These are phyloP conservation scores for Apiospora rasikravindrae DNA, from an alignment of 2,329 filamentous ascomycete genomes.

Conservation along the genomic window DNA sequence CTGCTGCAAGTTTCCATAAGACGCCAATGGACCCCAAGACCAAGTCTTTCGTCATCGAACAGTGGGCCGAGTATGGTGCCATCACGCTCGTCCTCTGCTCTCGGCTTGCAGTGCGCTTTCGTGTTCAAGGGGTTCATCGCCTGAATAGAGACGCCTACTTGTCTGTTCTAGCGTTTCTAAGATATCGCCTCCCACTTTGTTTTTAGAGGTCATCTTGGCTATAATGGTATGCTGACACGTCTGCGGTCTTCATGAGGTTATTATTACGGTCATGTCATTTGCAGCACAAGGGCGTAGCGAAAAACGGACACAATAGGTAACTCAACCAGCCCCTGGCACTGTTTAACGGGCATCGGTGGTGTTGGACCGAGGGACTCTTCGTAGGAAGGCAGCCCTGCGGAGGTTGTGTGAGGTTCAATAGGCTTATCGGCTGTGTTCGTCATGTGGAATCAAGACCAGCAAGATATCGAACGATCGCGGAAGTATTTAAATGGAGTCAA, in stretches of 20 bases:
- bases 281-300: not conserved
- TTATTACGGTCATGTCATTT: not conserved
- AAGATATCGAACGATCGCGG: too few relatives aligned
- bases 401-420: too few relatives aligned
- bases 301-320: not conserved
- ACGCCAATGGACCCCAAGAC: not conserved
- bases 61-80: not conserved
- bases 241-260: not conserved
- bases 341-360: too few relatives aligned
- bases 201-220: rapidly evolving
- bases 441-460: too few relatives aligned
- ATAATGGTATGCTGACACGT: not conserved
- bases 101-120: not conserved
- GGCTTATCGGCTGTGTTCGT: too few relatives aligned
- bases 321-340: not conserved
- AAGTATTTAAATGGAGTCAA: too few relatives aligned
- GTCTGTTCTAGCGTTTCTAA: not conserved
- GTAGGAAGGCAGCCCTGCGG: too few relatives aligned
- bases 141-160: not conserved
- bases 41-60: not conserved
- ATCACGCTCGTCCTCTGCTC: not conserved
- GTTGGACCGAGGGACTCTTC: too few relatives aligned
- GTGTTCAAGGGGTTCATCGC: not conserved
- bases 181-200: not conserved
- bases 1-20: not conserved